Evolutionary conservation across 2,329 filamentous ascomycete species (phyloP).

Genomic region (Thielaviopsis populi): DNA sequence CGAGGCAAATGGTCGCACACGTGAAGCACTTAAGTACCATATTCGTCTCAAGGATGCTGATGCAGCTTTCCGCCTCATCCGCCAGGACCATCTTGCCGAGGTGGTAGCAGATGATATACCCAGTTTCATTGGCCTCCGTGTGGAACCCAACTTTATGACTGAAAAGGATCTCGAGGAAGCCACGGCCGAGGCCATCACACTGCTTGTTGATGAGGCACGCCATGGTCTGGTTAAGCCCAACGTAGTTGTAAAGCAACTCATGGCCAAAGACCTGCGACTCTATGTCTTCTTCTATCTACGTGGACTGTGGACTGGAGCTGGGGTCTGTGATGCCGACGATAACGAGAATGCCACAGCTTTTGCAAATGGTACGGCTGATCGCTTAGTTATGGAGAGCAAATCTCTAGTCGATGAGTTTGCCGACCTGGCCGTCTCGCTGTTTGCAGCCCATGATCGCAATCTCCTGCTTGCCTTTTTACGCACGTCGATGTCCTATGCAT

Average conservation of each 20-base stretch:
- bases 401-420: conserved; percentile 73
- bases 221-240: conserved; percentile 70
- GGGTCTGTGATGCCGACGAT: conserved; percentile 35
- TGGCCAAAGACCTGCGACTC: conserved; percentile 47
- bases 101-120: conserved; percentile 81
- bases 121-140: conserved; percentile 73
- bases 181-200: conserved; percentile 66
- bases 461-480: conserved; percentile 80
- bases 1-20: conserved; percentile 62
- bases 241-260: conserved; percentile 64
- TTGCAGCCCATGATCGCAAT: conserved; percentile 65
- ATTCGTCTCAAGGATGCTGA: conserved; percentile 87
- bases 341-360: background rate
- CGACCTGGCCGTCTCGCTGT: conserved; percentile 72
- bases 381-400: conserved; percentile 42
- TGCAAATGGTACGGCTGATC: conserved; percentile 29
- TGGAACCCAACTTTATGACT: conserved; percentile 45
- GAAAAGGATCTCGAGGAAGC: conserved; percentile 62
- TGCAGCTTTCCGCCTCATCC: conserved; percentile 70
- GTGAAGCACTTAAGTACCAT: conserved; percentile 76
- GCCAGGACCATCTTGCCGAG: conserved; percentile 78
- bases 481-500: conserved; percentile 71
- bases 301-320: conserved; percentile 67
- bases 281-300: conserved; percentile 90
- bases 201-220: conserved; percentile 82